Evolutionary conservation across 2,329 filamentous ascomycete genomes (phyloP).

Genomic region (Cyanodermella asteris): DNA sequence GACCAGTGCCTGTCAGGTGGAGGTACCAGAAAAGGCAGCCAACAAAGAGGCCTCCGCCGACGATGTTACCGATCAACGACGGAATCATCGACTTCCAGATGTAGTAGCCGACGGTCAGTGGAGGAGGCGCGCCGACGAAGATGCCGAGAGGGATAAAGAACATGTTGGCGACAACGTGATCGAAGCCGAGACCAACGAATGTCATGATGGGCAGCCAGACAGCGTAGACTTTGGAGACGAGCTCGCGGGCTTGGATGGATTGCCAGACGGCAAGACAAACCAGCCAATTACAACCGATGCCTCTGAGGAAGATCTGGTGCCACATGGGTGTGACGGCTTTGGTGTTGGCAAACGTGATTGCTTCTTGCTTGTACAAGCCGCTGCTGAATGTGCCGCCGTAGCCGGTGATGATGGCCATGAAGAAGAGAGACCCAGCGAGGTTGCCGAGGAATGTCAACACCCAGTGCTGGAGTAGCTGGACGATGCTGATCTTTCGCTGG

Average conservation of each 20-base stretch:
- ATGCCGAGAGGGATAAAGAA: slow-evolving; percentile 31
- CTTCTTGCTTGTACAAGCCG: slow-evolving; percentile 22
- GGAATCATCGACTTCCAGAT: slow-evolving; percentile 37
- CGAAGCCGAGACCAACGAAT: slow-evolving; percentile 30
- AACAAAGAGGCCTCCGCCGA: slow-evolving; percentile 32
- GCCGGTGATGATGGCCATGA: slow-evolving; percentile 26
- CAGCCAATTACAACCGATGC: slow-evolving; percentile 35
- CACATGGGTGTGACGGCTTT: slow-evolving; percentile 28
- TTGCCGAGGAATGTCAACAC: slow-evolving; percentile 27
- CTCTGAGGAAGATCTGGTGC: slow-evolving; percentile 32
- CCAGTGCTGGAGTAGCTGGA: slow-evolving; percentile 21
- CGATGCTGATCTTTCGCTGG: slow-evolving; percentile 17
- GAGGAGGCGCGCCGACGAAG: slow-evolving; percentile 11
- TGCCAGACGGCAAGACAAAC: slow-evolving; percentile 32
- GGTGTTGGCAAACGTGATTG: slow-evolving; percentile 23
- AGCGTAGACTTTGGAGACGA: slow-evolving; percentile 30
- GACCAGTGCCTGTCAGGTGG: slow-evolving; percentile 14
- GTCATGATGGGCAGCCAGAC: slow-evolving; percentile 36
- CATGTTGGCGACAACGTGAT: slow-evolving; percentile 38
- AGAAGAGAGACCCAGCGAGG: slow-evolving; percentile 25
- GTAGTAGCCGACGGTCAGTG: slow-evolving; percentile 23
- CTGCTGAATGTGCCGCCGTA: slow-evolving; percentile 26
- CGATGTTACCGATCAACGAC: slow-evolving; percentile 28
- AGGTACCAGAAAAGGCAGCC: slow-evolving; percentile 29
- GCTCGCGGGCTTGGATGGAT: slow-evolving; percentile 26